Base-by-base conservation (phyloP, 2,329 filamentous ascomycete species). In the Orbilia blumenaviensis region DNA sequence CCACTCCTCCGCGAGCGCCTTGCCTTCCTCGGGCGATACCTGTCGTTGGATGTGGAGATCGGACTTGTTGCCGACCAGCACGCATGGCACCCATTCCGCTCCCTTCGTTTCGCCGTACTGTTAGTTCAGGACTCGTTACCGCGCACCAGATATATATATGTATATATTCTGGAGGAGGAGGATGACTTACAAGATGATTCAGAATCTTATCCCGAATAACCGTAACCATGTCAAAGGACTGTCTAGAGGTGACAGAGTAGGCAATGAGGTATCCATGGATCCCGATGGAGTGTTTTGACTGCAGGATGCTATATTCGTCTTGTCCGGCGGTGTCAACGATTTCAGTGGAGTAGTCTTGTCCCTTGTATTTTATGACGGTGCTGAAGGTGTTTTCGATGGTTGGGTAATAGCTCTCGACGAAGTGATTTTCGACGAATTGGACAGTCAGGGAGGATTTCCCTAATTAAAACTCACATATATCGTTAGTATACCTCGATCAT, bases 311-410 rank as follows among this genome's bases (percentile, higher is more conserved):
- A 86, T 99, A 99, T 84, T 99, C 95, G 86, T 99, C 95, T 91
- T 97, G 94, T 76, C 95, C 95, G 63, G 95, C 95, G 27, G 95
- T 99, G 83, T 99, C 95, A 83, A 99, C 95, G 81, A 99, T 98
- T 85, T 99, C 95, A 10, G 94, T 97, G 61, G 92, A 90, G 84
- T 90, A 99, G 79, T 98, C 95, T 83, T 97, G 93, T 60, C 92
- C 91, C 84, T 95, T 96, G 84, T 92, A 91, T 81, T 92, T 91
- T 83, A 99, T 97, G 80, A 93, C 90, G 83, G 96, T 96, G 86
- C 91, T 96, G 83, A 99, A 99, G 1, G 94, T 98, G 84, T 98
- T 99, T 84, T 99, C 95, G 81, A 99, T 98, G 42, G 95, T 99
- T 36, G 95, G 95, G 83, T 99, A 99, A 85, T 99, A 99, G 84